Evolutionary conservation across 1,139 yeast genomes (phyloP).

Genomic region (Yarrowia galli): DNA sequence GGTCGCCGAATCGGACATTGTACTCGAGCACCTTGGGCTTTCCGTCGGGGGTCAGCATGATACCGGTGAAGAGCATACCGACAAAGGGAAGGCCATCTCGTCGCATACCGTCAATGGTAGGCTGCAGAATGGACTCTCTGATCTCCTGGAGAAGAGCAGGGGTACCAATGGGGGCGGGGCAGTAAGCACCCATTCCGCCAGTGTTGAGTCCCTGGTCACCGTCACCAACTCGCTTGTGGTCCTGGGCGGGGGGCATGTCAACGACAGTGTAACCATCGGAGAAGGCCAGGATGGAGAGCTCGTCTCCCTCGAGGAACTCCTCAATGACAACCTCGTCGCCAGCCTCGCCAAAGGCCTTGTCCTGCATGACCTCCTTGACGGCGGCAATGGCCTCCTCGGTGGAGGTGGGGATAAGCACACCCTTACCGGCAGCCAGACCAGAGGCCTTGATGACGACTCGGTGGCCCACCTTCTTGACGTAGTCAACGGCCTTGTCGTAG

Average conservation of each 20-base stretch:
- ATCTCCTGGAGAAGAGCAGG: constrained; percentile 72
- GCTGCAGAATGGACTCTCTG: constrained; percentile 76
- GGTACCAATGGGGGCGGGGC: constrained; percentile 94
- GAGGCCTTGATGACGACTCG: constrained; percentile 94
- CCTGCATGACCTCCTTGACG: constrained; percentile 87
- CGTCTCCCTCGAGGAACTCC: constrained; percentile 96
- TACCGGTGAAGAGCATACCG: constrained; percentile 96
- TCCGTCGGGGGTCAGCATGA: constrained; percentile 82
- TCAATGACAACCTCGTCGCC: constrained; percentile 97
- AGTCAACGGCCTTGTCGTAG: constrained; percentile 75
- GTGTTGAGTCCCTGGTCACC: constrained; percentile 95
- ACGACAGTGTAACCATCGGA: constrained; percentile 93
- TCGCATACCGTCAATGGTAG: constrained; percentile 97
- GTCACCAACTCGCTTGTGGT: constrained; percentile 94
- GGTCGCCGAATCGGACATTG: constrained; percentile 98
- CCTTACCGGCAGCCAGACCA: constrained; percentile 99
- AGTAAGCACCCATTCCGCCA: constrained; percentile 99
- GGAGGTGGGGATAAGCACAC: constrained; percentile 88
- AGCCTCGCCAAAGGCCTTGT: constrained; percentile 86
- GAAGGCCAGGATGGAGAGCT: constrained; percentile 88
- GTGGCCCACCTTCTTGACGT: constrained; percentile 70
- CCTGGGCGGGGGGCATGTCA: constrained; percentile 97
- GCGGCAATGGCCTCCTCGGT: constrained; percentile 87
- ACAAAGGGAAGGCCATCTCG: constrained; percentile 94
- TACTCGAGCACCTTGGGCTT: constrained; percentile 91